Conservation (phyloP, 2,329 filamentous ascomycete genomes). For the Coniochaeta ligniaria region DNA sequence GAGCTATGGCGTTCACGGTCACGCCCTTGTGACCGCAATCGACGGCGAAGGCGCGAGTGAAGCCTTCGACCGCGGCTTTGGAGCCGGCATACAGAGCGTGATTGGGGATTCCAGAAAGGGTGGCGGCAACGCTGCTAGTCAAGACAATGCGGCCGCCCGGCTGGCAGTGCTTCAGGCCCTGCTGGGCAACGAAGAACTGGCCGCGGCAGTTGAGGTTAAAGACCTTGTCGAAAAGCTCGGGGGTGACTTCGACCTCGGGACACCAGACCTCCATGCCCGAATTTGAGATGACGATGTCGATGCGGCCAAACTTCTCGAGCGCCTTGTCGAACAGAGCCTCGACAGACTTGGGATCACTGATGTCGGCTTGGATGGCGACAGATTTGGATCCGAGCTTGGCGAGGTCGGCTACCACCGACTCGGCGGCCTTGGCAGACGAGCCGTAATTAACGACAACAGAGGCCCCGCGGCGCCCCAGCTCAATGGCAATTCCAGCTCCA, state of each 20-base stretch:
- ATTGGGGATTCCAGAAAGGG: conserved; percentile 59
- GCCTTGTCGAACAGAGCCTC: conserved; percentile 58
- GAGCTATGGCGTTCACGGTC: conserved; percentile 67
- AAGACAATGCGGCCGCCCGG: conserved; percentile 65
- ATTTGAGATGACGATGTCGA: conserved; percentile 69
- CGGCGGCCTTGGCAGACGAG: conserved; percentile 45
- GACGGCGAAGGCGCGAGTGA: conserved; percentile 64
- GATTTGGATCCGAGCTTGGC: conserved; percentile 48
- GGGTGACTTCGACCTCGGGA: conserved; percentile 60
- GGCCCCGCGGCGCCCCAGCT: conserved; percentile 58
- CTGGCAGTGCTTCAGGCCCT: conserved; percentile 64
- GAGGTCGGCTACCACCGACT: conserved; percentile 48
- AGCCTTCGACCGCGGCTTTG: conserved; percentile 67
- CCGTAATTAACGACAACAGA: conserved; percentile 63
- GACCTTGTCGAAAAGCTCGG: conserved; percentile 65
- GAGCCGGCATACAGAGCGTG: conserved; percentile 65
- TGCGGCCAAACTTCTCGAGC: conserved; percentile 56
- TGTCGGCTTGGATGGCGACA: conserved; percentile 57
- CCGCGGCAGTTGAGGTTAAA: conserved; percentile 65
- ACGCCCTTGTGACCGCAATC: conserved; percentile 63
- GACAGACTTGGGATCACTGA: conserved; percentile 52
- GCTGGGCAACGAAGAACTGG: conserved; percentile 73
- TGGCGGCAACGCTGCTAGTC: conserved; percentile 63
- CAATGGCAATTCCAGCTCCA: conserved; percentile 57
- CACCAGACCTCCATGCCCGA: conserved; percentile 66